Base-by-base conservation (phyloP, 177 flowering plant species). In the Vitis hybrid region DNA sequence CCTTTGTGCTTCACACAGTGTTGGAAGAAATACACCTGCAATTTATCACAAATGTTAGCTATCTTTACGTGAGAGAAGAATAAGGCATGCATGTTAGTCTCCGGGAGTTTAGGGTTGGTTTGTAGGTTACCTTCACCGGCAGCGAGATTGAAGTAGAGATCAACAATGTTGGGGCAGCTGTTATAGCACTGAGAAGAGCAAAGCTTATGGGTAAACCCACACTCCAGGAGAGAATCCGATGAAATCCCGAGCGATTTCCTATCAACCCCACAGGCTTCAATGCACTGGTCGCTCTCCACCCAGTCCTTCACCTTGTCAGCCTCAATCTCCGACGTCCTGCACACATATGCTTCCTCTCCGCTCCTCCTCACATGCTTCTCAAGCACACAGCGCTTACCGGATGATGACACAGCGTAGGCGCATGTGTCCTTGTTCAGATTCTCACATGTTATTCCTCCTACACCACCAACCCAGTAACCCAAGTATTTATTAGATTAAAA, bases 81-180 rank as follows among this genome's bases (percentile, higher is more conserved):
- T 40, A 40, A 40, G 8, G 46, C 46, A 40, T 40, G 7, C 46
- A 40, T 40, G 46, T 27, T 27, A 0, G 30, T 27, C 30, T 27
- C 30, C 30, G 0, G 30, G 30, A 0, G 30, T 40, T 6, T 59
- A 6, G 62, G 27, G 13, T 17, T 68, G 17, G 46, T 40, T 40
- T 40, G 46, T 40, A 40, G 46, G 46, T 40, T 69, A 82, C 87
- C 86, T 82, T 84, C 88, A 27, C 85, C 83, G 11, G 88, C 88
- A 32, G 88, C 86, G 2, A 85, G 86, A 14, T 81, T 83, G 78
- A 83, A 82, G 78, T 75, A 81, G 49, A 85, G 84, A 66, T 85
- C 84, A 50, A 85, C 82, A 32, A 83, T 66, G 79, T 85, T 85
- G 72, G 83, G 83, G 77, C 86, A 83, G 66, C 15, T 40, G 15